These are phyloP conservation scores for Lentithecium fluviatile DNA, from an alignment of 495 filamentous ascomycete genomes.

Conservation along the genomic window DNA sequence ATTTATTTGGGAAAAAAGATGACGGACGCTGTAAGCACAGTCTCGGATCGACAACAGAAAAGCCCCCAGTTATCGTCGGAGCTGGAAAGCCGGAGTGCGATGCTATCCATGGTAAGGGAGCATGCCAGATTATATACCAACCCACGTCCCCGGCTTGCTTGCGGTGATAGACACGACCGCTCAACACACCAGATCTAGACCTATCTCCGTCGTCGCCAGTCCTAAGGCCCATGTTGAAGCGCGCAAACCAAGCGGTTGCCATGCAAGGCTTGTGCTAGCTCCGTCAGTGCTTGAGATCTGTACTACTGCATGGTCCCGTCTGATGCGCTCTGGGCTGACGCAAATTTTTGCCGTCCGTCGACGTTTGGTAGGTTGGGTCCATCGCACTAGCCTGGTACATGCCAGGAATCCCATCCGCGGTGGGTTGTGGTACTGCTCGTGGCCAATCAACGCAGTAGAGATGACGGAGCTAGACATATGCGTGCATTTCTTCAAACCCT, in stretches of 20 bases:
- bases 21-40: too few species aligned
- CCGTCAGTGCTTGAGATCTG: too few species aligned
- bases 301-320: constrained; percentile 7
- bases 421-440: too few species aligned
- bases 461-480: too few species aligned
- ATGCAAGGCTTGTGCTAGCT: constrained; percentile 9
- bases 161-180: background rate
- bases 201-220: background rate
- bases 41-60: too few species aligned
- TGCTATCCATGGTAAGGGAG: too few species aligned
- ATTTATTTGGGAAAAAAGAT: background rate
- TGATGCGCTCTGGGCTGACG: background rate
- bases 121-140: background rate
- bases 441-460: too few species aligned
- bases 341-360: constrained; percentile 1
- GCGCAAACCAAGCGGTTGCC: background rate
- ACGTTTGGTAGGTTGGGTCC: background rate
- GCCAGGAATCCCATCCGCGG: too few species aligned
- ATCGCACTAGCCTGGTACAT: too few species aligned
- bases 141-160: background rate
- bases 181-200: constrained; percentile 4
- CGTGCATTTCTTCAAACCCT: too few species aligned
- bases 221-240: background rate
- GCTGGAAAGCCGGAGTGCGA: too few species aligned
- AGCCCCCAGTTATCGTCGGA: too few species aligned